Conservation (phyloP, 805 yeast genomes). For the Pichia thaimueangensis region DNA sequence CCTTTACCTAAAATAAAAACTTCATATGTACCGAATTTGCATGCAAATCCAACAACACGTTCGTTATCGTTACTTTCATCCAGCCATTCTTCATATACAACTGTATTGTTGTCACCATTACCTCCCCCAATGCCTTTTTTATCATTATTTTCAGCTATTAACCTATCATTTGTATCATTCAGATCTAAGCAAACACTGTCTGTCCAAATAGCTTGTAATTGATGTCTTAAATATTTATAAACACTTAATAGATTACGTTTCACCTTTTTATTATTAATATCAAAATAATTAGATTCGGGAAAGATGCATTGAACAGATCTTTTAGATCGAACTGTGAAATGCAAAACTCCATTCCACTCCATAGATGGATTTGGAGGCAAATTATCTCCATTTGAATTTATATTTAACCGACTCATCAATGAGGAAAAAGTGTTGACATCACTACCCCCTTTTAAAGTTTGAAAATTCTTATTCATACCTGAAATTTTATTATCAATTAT, state of each 20-base stretch:
- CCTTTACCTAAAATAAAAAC: slow-evolving; percentile 52
- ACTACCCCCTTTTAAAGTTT: slow-evolving; percentile 15
- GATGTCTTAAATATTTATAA: slow-evolving; percentile 20
- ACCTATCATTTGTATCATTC: slow-evolving; percentile 15
- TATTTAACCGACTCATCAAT: slow-evolving; percentile 20
- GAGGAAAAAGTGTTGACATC: slow-evolving; percentile 6
- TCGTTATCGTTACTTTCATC: slow-evolving; percentile 11
- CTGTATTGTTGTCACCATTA: neutral
- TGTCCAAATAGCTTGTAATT: slow-evolving; percentile 1
- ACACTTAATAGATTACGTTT: slow-evolving; percentile 24
- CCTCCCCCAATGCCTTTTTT: neutral
- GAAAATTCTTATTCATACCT: neutral
- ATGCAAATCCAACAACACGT: slow-evolving; percentile 19
- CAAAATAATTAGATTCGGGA: slow-evolving; percentile 19
- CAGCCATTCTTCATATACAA: slow-evolving; percentile 8
- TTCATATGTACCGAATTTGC: slow-evolving; percentile 42
- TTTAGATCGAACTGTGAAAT: slow-evolving; percentile 75
- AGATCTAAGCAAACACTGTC: slow-evolving; percentile 6
- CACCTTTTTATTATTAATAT: slow-evolving; percentile 11
- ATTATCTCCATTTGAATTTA: slow-evolving; percentile 31
- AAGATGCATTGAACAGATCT: slow-evolving; percentile 50
- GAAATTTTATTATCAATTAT: slow-evolving; percentile 32
- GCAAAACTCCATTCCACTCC: slow-evolving; percentile 28
- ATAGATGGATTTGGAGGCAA: too few species aligned
- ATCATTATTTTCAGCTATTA: neutral